Percentiles rank a stretch among this genome's conserved stretches.
phyloP scores from a whole-genome alignment of 768 basidiomycete genomes.

The Hericium alpestre region DNA sequence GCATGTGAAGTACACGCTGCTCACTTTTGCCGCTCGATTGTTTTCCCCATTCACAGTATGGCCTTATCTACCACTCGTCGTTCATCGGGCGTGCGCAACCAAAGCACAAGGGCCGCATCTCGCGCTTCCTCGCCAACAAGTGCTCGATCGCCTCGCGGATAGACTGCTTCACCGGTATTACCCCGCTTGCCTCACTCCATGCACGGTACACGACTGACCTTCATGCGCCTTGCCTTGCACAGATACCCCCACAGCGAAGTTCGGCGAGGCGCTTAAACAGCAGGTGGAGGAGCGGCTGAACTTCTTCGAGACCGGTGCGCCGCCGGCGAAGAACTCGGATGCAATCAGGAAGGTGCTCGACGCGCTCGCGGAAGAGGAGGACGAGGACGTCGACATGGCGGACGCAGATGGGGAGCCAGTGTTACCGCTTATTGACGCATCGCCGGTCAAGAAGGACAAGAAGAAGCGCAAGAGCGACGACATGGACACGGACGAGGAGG shows the following conservation, averaged over 20 bases:
- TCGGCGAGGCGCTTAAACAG: conserved; percentile 84
- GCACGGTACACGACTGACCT: not conserved
- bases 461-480: conserved; percentile 59
- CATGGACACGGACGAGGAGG: conserved; percentile 43
- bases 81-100: conserved; percentile 93
- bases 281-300: conserved; percentile 93
- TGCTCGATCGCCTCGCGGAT: conserved; percentile 95
- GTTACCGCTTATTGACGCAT: conserved; percentile 48
- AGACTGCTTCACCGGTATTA: conserved; percentile 80
- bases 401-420: conserved; percentile 38
- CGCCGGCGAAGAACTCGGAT: conserved; percentile 85
- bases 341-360: conserved; percentile 84
- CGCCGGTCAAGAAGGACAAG: conserved; percentile 47
- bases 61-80: conserved; percentile 92
- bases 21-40: not conserved
- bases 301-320: conserved; percentile 88
- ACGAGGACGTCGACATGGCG: conserved; percentile 37
- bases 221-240: not conserved
- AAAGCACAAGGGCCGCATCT: conserved; percentile 95
- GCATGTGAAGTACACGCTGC: not conserved
- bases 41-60: conserved; percentile 51
- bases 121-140: conserved; percentile 98
- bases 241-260: conserved; percentile 84
- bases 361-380: conserved; percentile 60
- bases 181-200: not conserved